Base-by-base conservation (phyloP, 2,329 filamentous ascomycete genomes). In the Clonostachys byssicola region DNA sequence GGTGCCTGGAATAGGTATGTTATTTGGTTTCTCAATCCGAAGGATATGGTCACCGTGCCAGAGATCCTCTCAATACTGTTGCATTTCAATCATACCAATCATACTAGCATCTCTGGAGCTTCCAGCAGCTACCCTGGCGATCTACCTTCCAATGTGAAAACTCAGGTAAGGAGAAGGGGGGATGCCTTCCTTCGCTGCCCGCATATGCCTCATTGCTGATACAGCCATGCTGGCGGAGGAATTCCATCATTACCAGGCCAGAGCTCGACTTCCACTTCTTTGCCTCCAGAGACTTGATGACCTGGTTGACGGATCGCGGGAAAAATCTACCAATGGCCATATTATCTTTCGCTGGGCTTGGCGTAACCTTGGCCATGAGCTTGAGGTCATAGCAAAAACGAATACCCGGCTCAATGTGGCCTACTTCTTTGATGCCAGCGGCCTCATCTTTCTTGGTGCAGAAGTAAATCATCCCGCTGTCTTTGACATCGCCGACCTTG, bases 201-300 rank as follows among this genome's bases (percentile, higher is more conserved):
- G 40, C 12, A 35, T 18, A 16, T 34, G 36, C 14, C 18, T 49
- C 52, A 36, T 62, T 58, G 5, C 61, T 56, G 39, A 66, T 49
- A 34, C 59, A 56, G 5, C 56, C 54, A 47, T 60, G 60, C 16
- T 63, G 60, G 12, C 63, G 47, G 38, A 69, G 48, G 44, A 67
- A 69, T 41, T 67, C 63, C 20, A 69, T 52, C 60, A 67, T 67
- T n/a, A 66, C 64, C 6, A 68, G 51, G n/a, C 58, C 66, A 42
- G 63, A 66, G 45, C 67, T 68, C n/a, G 65, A 64, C 54, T 69
- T 69, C 66, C 66, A 69, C 18, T 47, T 35, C 53, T 57, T 60
- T 20, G 66, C 60, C 23, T 65, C 54, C 3, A 60, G 54, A 12
- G 44, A 42, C 8, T 47, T 40, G 54, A 59, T 61, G 34, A 68